phyloP scores from a whole-genome alignment of 345 rosid genomes.

The Excoecaria agallocha region DNA sequence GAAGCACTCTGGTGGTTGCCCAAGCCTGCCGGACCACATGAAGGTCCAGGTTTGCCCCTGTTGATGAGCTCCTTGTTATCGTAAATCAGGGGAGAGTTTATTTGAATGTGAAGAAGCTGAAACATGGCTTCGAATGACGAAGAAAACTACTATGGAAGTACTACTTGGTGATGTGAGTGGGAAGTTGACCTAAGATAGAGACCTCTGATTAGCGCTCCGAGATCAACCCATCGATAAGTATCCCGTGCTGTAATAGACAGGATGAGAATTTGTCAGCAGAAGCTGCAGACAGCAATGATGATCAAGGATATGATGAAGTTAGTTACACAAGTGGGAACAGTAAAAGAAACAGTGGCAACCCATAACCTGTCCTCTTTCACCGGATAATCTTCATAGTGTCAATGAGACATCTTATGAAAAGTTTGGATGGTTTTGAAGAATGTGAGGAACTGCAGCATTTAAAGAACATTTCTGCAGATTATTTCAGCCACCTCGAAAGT shows the following conservation, averaged over 20 bases:
- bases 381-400: conserved; percentile 9
- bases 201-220: not conserved
- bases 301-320: conserved; percentile 18
- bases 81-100: conserved; percentile 23
- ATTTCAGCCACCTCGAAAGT: conserved; percentile 11
- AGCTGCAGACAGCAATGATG: not conserved
- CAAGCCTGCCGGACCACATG: conserved; percentile 68
- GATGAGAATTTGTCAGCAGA: not conserved
- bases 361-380: conserved; percentile 7
- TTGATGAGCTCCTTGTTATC: conserved; percentile 76
- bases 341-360: conserved; percentile 16
- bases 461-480: not conserved
- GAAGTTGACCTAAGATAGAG: not conserved
- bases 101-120: conserved; percentile 31
- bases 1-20: conserved; percentile 54
- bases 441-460: not conserved
- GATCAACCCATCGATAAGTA: not conserved
- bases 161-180: not conserved
- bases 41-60: conserved; percentile 52
- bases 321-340: conserved; percentile 12
- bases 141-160: not conserved
- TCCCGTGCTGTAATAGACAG: not conserved
- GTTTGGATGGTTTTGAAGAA: conserved; percentile 15
- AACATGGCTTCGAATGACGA: not conserved
- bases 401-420: conserved; percentile 18